Evolutionary conservation across 495 filamentous ascomycete species (phyloP), one percentile per base, ranked within the genome.

Genomic region (Paragyromitra xinjiangensis): DNA sequence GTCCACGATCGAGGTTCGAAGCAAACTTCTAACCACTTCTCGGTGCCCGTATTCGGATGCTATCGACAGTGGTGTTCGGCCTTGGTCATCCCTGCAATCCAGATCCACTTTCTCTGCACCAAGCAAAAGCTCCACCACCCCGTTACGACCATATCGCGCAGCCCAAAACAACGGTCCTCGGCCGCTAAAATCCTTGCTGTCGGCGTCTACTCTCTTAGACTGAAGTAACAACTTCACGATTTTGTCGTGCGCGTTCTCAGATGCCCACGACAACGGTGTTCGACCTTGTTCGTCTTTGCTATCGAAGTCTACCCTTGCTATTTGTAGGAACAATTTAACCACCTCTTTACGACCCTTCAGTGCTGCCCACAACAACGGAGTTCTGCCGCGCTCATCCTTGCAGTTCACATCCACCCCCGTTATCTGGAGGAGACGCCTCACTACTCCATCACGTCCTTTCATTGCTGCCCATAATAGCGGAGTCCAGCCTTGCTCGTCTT

Each of bases 401-500:
- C 7, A 40, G 11, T 62, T 9, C 7, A 64, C 34, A 62, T 44
- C 67, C 0, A 19, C 48, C 8, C 53, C 51, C 3, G 6, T 16
- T 39, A 56, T 26, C 53, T 56, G 53, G 8, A 56, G 53, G 53
- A 56, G 53, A 26, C 53, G 22, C 26, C 19, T 56, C 8, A 56
- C 64, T 3, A 68, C 22, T 34, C 19, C 51, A 19, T 11, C 64
- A 6, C 51, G 44, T 19, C 64, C 44, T n/a, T 39, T 69, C 48
- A 50, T 61, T 19, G 48, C 65, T 5, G 65, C 65, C 48, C 65
- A 63, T 19, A 55, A 14, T 12, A 69, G 26, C 26, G 65, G 48
- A 55, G 65, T 69, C n/a, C 37, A 55, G 5, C 65, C 65, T 37
- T 55, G 19, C 29, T n/a, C 65, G 12, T 69, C 65, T 22, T 29